phyloP scores from a whole-genome alignment of 2,329 filamentous ascomycete species.

The Fusarium subglutinans region DNA sequence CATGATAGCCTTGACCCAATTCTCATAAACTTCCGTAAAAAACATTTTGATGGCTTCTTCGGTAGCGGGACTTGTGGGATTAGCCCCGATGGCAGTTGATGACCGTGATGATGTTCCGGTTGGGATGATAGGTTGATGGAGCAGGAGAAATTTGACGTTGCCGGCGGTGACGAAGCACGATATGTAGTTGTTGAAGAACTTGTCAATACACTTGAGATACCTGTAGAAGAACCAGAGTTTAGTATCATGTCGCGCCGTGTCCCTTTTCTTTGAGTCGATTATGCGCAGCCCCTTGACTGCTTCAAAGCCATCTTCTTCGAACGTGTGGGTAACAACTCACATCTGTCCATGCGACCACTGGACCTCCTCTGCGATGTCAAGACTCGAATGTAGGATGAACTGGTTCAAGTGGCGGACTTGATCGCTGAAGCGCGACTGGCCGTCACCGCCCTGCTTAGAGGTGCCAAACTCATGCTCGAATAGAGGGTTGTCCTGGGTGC shows the following conservation, averaged over 20 bases:
- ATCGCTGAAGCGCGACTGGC: conserved; percentile 86
- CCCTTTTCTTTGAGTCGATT: not conserved
- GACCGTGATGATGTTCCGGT: conserved; percentile 60
- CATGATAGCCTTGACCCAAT: conserved; percentile 97
- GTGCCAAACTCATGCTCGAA: conserved; percentile 98
- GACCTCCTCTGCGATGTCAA: conserved; percentile 95
- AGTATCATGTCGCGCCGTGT: not conserved
- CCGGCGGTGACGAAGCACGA: conserved; percentile 93
- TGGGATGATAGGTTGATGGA: conserved; percentile 77
- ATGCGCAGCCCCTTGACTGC: not conserved
- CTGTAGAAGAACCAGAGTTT: conserved; percentile 53
- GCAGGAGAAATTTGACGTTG: conserved; percentile 92
- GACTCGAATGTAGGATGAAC: conserved; percentile 92
- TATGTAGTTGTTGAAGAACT: conserved; percentile 95
- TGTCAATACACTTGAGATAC: conserved; percentile 97
- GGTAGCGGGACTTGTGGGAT: conserved; percentile 87
- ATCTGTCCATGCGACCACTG: conserved; percentile 91
- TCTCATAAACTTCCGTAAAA: conserved; percentile 95
- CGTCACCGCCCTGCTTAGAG: conserved; percentile 94
- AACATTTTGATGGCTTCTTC: conserved; percentile 97
- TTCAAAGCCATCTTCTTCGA: not conserved
- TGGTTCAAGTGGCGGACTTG: conserved; percentile 94
- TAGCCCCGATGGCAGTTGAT: conserved; percentile 79
- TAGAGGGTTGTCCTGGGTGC: conserved; percentile 92
- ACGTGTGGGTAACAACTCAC: conserved; percentile 57